Evolutionary conservation across 1,139 yeast genomes (phyloP), one percentile per base, ranked within the genome.

Genomic region (Pichia sp.): DNA sequence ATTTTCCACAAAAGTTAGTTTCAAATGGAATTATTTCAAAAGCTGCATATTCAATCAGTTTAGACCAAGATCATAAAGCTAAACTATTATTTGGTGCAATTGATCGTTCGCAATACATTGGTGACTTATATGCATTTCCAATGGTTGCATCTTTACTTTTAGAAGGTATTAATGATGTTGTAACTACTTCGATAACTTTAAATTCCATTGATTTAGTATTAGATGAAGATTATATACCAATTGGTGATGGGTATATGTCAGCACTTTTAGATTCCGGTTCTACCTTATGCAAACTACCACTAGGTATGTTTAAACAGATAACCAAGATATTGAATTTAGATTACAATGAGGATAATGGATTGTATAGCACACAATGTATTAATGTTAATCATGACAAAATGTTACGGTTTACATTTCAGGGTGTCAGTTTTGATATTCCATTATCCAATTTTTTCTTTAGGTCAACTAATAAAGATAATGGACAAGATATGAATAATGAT

Each of bases 221-320:
- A 3, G 32, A 42, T 2, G 34, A 41, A n/a, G 18, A 18, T 2
- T 27, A 40, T 2, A 32, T 43, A 38, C 46, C 49, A 10, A 60
- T 75, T 42, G 75, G 70, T 25, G 48, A 62, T 5, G 62, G 66
- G 25, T 61, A 62, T 40, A 60, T 66, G 34, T 68, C 76, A 1
- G 83, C 80, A 3, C 62, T 79, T 42, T 64, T 84, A 40, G 90
- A 83, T 64, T 75, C 86, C 2, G 90, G 90, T 34, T 75, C 87
- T 9, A 77, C 88, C 2, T 63, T 77, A 43, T 70, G 81, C 5
- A 73, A 72, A 53, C 62, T 80, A 1, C 84, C 87, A 27, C 44
- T 57, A 2, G 61, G 56, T 10, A 57, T 75, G 32, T 63, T 77
- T n/a, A 59, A 60, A 5, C 53, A 62, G 7, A 63, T 81, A 49